phyloP scores from a whole-genome alignment of 2,329 filamentous ascomycete species.

The Sporothrix inflata region DNA sequence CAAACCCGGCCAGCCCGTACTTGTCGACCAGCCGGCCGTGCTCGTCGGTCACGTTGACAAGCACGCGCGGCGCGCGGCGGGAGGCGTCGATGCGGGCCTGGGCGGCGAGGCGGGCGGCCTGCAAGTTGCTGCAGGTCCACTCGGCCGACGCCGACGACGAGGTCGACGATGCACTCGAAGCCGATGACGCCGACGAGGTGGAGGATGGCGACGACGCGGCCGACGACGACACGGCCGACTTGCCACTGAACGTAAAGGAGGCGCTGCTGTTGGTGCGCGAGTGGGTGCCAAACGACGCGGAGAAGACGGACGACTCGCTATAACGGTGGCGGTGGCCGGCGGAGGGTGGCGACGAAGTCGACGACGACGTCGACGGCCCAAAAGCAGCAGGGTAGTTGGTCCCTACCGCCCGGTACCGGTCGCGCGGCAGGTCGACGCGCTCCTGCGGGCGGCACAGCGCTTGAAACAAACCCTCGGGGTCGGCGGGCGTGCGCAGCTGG shows the following conservation, averaged over 20 bases:
- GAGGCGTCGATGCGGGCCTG: conserved; percentile 67
- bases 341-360: neutral
- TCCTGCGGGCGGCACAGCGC: conserved; percentile 66
- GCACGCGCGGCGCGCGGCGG: conserved; percentile 56
- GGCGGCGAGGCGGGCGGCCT: conserved; percentile 62
- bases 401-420: conserved; percentile 45
- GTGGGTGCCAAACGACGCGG: conserved; percentile 18
- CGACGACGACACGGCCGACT: neutral
- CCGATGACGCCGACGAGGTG: neutral
- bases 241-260: conserved; percentile 8
- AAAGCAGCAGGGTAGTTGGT: neutral
- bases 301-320: conserved; percentile 24
- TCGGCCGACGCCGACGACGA: neutral
- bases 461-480: conserved; percentile 71
- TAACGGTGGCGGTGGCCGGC: conserved; percentile 20
- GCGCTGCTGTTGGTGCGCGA: conserved; percentile 29
- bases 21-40: conserved; percentile 55
- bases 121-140: conserved; percentile 44
- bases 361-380: neutral
- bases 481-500: conserved; percentile 65
- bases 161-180: neutral
- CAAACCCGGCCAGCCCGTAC: conserved; percentile 61
- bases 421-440: conserved; percentile 54
- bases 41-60: conserved; percentile 61
- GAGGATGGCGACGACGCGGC: neutral